Base-by-base conservation (phyloP, 1,139 yeast genomes). In the Geotrichum bryndzae region DNA sequence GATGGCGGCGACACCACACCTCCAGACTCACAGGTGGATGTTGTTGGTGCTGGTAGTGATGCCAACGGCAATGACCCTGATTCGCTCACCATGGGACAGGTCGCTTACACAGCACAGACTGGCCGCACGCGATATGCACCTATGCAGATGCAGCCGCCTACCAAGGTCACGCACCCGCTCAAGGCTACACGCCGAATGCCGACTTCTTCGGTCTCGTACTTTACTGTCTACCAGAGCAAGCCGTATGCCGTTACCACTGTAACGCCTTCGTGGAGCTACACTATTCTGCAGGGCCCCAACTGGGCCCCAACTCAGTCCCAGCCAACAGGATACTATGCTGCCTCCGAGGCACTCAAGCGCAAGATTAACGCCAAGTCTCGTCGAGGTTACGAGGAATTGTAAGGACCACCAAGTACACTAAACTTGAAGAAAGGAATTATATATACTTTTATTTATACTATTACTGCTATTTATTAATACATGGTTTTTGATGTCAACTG, bases 91-190 rank as follows among this genome's bases (percentile, higher is more conserved):
- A 35, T 3, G 3, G n/a, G 4, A 13, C 13, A 35, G n/a, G 80
- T 89, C 8, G 80, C 91, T 3, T 91, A 90, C 74, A 82, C 91
- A 1, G 65, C 70, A 63, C 97, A 91, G 77, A 87, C 96, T 0
- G 96, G 96, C 51, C 74, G 67, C 57, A 82, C 87, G 1, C 80
- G 90, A 72, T 88, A 77, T 74, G 97, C 97, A 0, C 97, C 97
- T 58, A 90, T 91, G 96, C 97, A 90, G 76, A 74, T 79, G 63
- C 96, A 90, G 76, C 97, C 97, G 7, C 88, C 86, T 3, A 72
- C 88, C 1, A 79, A 76, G 10, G 84, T 90, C 18, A 87, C 96
- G n/a, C 55, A 63, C 54, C 29, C 62, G 22, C 61, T 70, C 51
- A 61, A 65, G 18, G 65, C 70, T 4, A 61, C 66, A 11, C 58